Conservation (phyloP, 2,329 filamentous ascomycete species). For the Fusarium coicis region DNA sequence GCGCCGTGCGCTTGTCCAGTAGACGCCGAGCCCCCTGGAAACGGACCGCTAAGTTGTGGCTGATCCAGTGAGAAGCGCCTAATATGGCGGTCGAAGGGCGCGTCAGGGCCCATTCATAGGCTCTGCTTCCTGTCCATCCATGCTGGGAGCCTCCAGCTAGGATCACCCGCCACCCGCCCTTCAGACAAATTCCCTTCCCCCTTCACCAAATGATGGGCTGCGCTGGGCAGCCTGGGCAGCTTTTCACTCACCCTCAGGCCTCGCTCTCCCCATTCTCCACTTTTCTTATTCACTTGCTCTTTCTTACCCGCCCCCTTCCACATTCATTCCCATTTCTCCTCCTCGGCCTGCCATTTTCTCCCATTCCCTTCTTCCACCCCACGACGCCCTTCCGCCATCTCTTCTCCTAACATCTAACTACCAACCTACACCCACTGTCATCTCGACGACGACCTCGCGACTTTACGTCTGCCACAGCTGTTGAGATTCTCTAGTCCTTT, state of each 20-base stretch:
- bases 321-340: slow-evolving; percentile 27
- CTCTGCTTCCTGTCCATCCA: background rate
- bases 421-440: slow-evolving; percentile 31
- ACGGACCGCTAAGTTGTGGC: slow-evolving; percentile 11
- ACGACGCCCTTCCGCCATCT: slow-evolving; percentile 35
- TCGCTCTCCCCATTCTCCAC: slow-evolving; percentile 39
- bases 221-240: background rate
- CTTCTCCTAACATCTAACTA: slow-evolving; percentile 28
- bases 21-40: slow-evolving; percentile 19
- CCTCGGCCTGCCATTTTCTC: slow-evolving; percentile 35
- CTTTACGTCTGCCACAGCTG: slow-evolving; percentile 22
- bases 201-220: slow-evolving; percentile 23
- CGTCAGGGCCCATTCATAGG: background rate
- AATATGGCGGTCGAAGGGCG: slow-evolving; percentile 1
- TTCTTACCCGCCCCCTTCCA: slow-evolving; percentile 33
- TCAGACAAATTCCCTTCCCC: slow-evolving; percentile 26
- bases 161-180: slow-evolving; percentile 2
- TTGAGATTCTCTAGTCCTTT: slow-evolving; percentile 13
- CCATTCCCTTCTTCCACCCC: slow-evolving; percentile 29
- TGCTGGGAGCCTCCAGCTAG: background rate
- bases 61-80: background rate
- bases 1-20: slow-evolving; percentile 14
- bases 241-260: slow-evolving; percentile 15
- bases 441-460: slow-evolving; percentile 30
- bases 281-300: slow-evolving; percentile 35